Evolutionary conservation across 768 basidiomycete genomes (phyloP).

Genomic region (Leccinum ochraceum): DNA sequence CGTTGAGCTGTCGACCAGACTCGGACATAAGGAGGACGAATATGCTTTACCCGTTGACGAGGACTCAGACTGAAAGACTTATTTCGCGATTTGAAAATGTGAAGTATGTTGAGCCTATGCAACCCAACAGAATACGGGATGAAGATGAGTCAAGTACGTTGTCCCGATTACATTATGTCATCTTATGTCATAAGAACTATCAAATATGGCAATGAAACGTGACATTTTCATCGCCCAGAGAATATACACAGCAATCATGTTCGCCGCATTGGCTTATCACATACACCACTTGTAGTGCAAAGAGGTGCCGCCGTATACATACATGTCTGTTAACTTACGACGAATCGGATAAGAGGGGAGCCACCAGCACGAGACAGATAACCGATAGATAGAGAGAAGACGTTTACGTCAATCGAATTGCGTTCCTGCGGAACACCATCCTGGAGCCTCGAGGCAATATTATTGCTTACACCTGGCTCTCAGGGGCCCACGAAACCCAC

Average conservation of each 20-base stretch:
- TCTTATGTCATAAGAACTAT: too few relatives aligned
- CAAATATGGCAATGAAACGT: too few relatives aligned
- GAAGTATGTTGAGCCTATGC: too few relatives aligned
- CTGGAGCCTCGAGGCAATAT: too few relatives aligned
- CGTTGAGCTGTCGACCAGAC: constrained; percentile 48
- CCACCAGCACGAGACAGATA: not conserved
- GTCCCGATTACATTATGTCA: too few relatives aligned
- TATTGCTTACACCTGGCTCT: too few relatives aligned
- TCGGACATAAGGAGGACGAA: constrained; percentile 2
- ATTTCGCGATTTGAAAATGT: too few relatives aligned
- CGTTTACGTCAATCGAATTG: constrained; percentile 13
- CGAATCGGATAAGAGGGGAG: not conserved
- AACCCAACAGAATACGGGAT: too few relatives aligned
- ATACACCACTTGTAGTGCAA: not conserved
- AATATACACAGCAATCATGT: not conserved
- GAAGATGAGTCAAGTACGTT: too few relatives aligned
- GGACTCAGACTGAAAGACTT: constrained; percentile 29
- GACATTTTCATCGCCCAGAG: too few relatives aligned
- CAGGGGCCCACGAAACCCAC: too few relatives aligned
- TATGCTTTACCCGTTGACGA: constrained; percentile 53
- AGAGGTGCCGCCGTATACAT: not conserved
- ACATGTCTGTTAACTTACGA: not conserved
- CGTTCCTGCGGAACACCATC: too few relatives aligned
- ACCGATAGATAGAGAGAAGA: constrained; percentile 10
- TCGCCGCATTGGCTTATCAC: constrained; percentile 13